These are phyloP conservation scores for Phoenix dactylifera DNA, from an alignment of 176 grass and related monocot genomes.

Conservation along the genomic window DNA sequence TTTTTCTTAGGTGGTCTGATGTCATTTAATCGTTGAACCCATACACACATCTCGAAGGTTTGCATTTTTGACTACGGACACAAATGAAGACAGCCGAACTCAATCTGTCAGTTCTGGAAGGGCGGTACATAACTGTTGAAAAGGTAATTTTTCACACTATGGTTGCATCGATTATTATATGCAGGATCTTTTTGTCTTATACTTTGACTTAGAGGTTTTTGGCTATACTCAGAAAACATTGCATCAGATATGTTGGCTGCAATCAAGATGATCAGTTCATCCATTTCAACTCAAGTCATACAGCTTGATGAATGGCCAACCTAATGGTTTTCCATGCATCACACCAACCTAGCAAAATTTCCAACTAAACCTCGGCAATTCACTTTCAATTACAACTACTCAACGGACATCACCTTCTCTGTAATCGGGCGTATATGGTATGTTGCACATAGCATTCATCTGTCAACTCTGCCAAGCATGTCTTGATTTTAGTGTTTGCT, in stretches of 20 bases:
- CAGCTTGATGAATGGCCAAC: constrained; percentile 8
- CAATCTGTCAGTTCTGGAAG: constrained; percentile 11
- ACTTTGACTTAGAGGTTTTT: not conserved
- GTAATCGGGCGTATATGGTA: too few species aligned
- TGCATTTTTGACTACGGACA: constrained; percentile 12
- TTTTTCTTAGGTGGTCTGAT: constrained; percentile 5
- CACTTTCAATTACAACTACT: constrained; percentile 4
- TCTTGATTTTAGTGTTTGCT: too few species aligned
- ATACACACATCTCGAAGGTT: constrained; percentile 2
- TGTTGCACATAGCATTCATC: too few species aligned
- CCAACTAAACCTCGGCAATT: constrained; percentile 1
- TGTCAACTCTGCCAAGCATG: too few species aligned
- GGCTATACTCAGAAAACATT: constrained; percentile 1
- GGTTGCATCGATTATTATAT: not conserved
- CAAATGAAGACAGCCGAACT: not conserved
- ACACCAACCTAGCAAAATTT: constrained; percentile 1
- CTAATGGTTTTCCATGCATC: constrained; percentile 3
- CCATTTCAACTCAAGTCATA: constrained; percentile 10
- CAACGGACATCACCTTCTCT: not conserved
- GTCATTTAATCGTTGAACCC: constrained; percentile 12
- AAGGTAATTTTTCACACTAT: not conserved
- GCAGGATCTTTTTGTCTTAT: not conserved
- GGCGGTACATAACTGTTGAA: constrained; percentile 11
- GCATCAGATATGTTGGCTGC: constrained; percentile 1
- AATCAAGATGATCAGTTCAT: constrained; percentile 12